Conservation (phyloP, 2,329 filamentous ascomycete genomes). For the Phialophora macrospora region DNA sequence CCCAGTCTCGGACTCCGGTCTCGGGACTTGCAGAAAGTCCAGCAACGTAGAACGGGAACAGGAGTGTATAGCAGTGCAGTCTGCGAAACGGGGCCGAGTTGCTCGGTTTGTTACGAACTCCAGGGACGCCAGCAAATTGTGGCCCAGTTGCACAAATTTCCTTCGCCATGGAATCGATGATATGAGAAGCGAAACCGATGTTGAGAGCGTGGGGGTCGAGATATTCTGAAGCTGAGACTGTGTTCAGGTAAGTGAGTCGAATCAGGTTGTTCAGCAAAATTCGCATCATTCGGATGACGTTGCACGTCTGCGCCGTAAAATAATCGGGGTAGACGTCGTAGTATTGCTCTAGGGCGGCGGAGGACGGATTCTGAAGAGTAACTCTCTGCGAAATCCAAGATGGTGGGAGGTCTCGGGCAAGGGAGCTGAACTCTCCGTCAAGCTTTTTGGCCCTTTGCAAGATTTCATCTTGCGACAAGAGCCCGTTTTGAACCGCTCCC, state of each 20-base stretch:
- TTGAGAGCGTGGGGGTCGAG: neutral
- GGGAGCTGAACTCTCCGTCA: slow-evolving; percentile 38
- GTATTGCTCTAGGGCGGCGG: slow-evolving; percentile 34
- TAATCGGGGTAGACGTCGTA: slow-evolving; percentile 43
- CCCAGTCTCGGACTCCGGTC: slow-evolving; percentile 32
- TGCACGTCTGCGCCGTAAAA: slow-evolving; percentile 43
- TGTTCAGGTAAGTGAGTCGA: slow-evolving; percentile 16
- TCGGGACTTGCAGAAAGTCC: slow-evolving; percentile 29
- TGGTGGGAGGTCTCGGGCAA: slow-evolving; percentile 35
- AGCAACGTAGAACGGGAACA: slow-evolving; percentile 39
- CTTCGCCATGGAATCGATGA: slow-evolving; percentile 38
- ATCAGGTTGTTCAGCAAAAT: slow-evolving; percentile 43
- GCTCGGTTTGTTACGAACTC: neutral
- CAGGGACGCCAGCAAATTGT: slow-evolving; percentile 39
- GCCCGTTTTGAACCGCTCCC: slow-evolving; percentile 30
- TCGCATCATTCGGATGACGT: slow-evolving; percentile 42
- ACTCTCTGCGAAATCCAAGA: slow-evolving; percentile 25
- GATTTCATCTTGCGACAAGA: slow-evolving; percentile 33
- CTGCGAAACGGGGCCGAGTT: slow-evolving; percentile 20
- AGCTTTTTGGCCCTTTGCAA: slow-evolving; percentile 36
- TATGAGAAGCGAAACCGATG: slow-evolving; percentile 26
- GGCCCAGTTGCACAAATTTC: slow-evolving; percentile 45
- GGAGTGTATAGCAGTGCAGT: slow-evolving; percentile 36
- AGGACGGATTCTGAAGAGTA: slow-evolving; percentile 19
- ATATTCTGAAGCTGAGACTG: neutral